phyloP scores from a whole-genome alignment of 495 filamentous ascomycete species.

The Tuber aestivum region DNA sequence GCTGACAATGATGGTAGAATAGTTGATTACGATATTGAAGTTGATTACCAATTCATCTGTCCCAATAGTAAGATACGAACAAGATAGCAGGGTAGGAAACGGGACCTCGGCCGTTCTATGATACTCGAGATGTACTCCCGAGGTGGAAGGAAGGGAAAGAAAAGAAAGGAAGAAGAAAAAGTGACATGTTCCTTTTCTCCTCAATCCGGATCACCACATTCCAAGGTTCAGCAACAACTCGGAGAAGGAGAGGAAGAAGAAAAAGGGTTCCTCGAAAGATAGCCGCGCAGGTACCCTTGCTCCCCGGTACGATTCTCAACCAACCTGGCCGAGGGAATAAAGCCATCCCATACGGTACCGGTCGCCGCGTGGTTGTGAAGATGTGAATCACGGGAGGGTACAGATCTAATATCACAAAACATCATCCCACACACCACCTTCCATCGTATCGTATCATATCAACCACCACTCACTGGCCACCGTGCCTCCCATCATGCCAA shows the following conservation, averaged over 20 bases:
- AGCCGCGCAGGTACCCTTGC: conserved; percentile 1
- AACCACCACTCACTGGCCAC: not conserved
- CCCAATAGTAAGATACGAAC: not conserved
- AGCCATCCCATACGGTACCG: not conserved
- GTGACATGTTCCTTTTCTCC: not conserved
- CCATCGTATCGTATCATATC: not conserved
- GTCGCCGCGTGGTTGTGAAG: not conserved
- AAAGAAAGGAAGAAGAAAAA: not conserved
- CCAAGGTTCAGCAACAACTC: not conserved
- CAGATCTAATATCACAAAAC: conserved; percentile 5
- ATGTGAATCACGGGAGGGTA: conserved; percentile 2
- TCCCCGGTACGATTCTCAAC: not conserved
- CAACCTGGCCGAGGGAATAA: conserved; percentile 3
- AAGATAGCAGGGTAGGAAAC: not conserved
- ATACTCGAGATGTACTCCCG: not conserved
- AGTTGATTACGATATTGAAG: not conserved
- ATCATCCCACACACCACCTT: not conserved
- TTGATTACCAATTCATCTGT: not conserved
- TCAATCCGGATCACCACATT: not conserved
- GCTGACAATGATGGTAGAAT: not conserved
- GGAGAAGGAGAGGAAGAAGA: not conserved
- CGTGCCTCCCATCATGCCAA: not conserved
- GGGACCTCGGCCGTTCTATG: not conserved
- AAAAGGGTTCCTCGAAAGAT: not conserved
- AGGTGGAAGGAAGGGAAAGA: not conserved